Base-by-base conservation (phyloP, 805 yeast genomes). In the Saccharomycopsis capsularis region DNA sequence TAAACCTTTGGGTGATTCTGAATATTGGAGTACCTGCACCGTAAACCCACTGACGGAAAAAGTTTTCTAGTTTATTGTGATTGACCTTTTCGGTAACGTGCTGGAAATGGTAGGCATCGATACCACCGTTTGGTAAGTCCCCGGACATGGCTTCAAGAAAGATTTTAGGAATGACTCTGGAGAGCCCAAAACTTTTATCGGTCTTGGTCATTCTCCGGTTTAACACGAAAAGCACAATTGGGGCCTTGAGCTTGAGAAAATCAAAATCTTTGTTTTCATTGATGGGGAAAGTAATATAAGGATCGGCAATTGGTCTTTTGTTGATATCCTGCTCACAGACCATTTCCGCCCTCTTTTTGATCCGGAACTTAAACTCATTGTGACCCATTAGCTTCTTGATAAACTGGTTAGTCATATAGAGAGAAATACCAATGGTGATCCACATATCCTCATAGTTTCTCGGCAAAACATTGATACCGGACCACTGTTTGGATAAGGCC, bases 91-190 rank as follows among this genome's bases (percentile, higher is more conserved):
- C 99, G 64, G 97, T 90, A n/a, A 89, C 83, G 56, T 85, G 82
- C 58, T 85, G 95, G 60, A 93, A 90, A 65, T 93, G 97, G 9
- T 74, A 69, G 0, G 96, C 81, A 4, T 95, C 82, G 23, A 91
- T 63, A 39, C 80, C 76, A 11, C 93, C 87, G 59, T 83, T 84
- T 15, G 78, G 77, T 44, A 93, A 68, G 58, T 93, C 99, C 16
- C 95, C 95, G 5, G 95, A 86, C 95, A 93, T 88, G 0, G 95
- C 95, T 63, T 93, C 97, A 32, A 93, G 66, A 55, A 91, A 87
- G 23, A 93, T 70, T 57, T 91, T 93, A 0, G 98, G 96, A 23
- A 93, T 75, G 0, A 88, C 97, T 54, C 99, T 78, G 2, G 90
- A 79, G 52, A 93, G 69, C 2, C 99, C 99, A 63, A 93, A 85